Base-by-base conservation (phyloP, 1,284 basidiomycete genomes). In the Clitocybe nebularis region DNA sequence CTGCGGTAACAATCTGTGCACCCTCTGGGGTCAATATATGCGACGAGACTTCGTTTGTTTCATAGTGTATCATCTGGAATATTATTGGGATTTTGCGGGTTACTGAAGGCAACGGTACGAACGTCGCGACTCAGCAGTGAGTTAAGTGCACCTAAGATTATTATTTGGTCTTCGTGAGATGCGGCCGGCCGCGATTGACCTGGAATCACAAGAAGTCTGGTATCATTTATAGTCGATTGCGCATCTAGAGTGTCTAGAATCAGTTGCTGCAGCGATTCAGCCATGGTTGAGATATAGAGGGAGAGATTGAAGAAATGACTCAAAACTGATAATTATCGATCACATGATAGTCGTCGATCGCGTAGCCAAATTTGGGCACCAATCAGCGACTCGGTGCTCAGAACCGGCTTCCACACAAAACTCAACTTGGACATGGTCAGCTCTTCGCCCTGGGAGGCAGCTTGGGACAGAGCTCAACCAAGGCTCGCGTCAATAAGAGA, bases 111-210 rank as follows among this genome's bases (percentile, higher is more conserved):
- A 41, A 45, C 43, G 34, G 51, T 17, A 70, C 81, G 50, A 60
- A 89, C 93, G 59, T 95, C 89, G 62, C 89, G 86, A 63, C 87
- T 89, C 11, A 77, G 69, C 45, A 97, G 72, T 38, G 89, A 93
- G 66, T 94, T 94, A 49, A 97, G 71, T 5, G 89, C 91, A 51
- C 89, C 89, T 43, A 93, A 83, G 55, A 96, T 79, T 43, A 74
- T 72, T 52, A 84, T 82, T 69, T 95, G 93, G 38, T 76, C 76
- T 59, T 89, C 84, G 60, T 83, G 79, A 41, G 81, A 76, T 11
- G 71, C 62, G 1, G 84, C 81, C 24, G 68, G 70, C 20, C 66
- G 60, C 20, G 71, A 68, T 53, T 84, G 71, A 21, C 80, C 82
- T n/a, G 85, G 82, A 43, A 92, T 68, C 22, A 71, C 59, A 23